Percentiles rank a stretch among this genome's conserved stretches.
Evolutionary conservation across 306 rosid genomes (phyloP).

Genomic region (Betula pendula): DNA sequence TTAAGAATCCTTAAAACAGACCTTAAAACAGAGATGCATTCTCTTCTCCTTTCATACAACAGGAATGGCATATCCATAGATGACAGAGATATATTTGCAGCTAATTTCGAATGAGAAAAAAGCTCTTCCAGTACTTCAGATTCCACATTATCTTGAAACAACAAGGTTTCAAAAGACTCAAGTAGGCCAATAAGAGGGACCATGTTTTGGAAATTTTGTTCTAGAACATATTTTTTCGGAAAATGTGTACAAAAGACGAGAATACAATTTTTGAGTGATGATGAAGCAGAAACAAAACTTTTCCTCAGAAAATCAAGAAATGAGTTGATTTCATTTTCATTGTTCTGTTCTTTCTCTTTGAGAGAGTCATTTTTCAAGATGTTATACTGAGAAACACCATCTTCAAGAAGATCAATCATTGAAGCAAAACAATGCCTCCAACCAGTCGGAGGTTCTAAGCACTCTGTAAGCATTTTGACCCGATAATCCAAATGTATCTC

Average conservation of each 20-base stretch:
- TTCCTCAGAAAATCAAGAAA: slow-evolving; percentile 58
- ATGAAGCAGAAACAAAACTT: slow-evolving; percentile 36
- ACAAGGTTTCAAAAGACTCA: slow-evolving; percentile 37
- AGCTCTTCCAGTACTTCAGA: slow-evolving; percentile 43
- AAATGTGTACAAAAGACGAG: slow-evolving; percentile 53
- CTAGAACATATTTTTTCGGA: slow-evolving; percentile 38
- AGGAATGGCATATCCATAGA: slow-evolving; percentile 2
- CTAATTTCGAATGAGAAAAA: slow-evolving; percentile 30
- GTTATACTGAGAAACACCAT: slow-evolving; percentile 56
- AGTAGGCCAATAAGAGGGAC: slow-evolving; percentile 26
- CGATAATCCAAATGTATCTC: slow-evolving; percentile 67
- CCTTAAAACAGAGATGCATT: slow-evolving; percentile 38
- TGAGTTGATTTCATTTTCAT: slow-evolving; percentile 18
- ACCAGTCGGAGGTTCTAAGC: slow-evolving; percentile 48
- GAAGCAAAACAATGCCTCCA: slow-evolving; percentile 58
- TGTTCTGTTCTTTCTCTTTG: not conserved
- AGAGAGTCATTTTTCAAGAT: slow-evolving; percentile 36
- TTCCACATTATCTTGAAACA: slow-evolving; percentile 37
- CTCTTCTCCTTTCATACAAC: slow-evolving; percentile 35
- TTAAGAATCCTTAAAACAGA: slow-evolving; percentile 39
- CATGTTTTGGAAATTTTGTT: slow-evolving; percentile 36
- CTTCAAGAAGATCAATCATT: slow-evolving; percentile 58
- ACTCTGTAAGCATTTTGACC: slow-evolving; percentile 38
- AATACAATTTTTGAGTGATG: slow-evolving; percentile 38
- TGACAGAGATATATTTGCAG: slow-evolving; percentile 19